Evolutionary conservation across 208 protist genomes (phyloP).

Genomic region (Leishmania braziliensis): DNA sequence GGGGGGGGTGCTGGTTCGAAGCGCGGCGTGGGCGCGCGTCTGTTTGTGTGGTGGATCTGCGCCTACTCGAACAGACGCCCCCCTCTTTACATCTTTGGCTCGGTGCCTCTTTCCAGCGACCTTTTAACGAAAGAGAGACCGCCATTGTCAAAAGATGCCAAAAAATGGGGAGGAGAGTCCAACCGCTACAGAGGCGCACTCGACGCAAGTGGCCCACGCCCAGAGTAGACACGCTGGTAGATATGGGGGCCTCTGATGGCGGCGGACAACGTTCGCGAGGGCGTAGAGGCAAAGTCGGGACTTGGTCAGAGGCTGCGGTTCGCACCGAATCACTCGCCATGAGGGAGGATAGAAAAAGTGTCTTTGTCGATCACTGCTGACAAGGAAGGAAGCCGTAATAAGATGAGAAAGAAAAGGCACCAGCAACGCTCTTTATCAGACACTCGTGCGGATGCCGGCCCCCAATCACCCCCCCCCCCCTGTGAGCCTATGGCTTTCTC

Average conservation of each 20-base stretch:
- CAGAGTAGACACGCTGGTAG: background rate
- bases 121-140: background rate
- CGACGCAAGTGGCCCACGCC: background rate
- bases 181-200: background rate
- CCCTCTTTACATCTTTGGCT: background rate
- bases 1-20: background rate
- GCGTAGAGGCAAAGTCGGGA: background rate
- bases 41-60: background rate
- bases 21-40: background rate
- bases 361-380: background rate
- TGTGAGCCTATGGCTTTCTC: background rate
- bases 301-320: background rate
- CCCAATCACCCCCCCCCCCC: background rate
- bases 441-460: background rate
- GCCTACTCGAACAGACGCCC: background rate
- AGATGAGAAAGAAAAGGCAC: background rate
- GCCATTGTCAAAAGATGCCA: background rate
- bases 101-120: background rate
- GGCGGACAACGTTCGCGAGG: background rate
- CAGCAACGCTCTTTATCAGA: too few relatives aligned
- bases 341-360: background rate
- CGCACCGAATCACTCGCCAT: background rate
- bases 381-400: background rate
- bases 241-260: background rate
- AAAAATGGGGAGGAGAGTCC: too few relatives aligned